Evolutionary conservation across 2,329 filamentous ascomycete genomes (phyloP), one percentile per base, ranked within the genome.

Genomic region (Ophiosphaerella korrae): DNA sequence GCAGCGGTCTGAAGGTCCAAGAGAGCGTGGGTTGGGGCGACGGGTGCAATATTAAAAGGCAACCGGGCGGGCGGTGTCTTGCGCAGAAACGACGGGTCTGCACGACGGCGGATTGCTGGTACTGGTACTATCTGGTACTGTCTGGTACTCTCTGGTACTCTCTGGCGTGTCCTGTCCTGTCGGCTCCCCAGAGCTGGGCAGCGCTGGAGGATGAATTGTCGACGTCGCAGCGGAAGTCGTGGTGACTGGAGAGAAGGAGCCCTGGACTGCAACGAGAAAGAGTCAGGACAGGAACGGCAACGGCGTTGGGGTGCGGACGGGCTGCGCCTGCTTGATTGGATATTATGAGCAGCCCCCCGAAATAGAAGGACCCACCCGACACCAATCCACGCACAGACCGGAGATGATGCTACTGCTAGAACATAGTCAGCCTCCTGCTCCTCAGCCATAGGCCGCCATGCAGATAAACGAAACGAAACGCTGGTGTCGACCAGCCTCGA

Each of bases 151-250:
- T 18, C 18, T 18, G 18, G 18, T 29, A 29, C 11, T 29, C 26
- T 11, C 11, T 29, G 26, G 7, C 26, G 26, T 29, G 26, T 29
- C 26, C 11, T 29, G 26, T 29, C 48, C 48, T 23, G 37, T 40
- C 42, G 23, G 50, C 50, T 52, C 53, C 44, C 55, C 45, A 45
- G 43, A 44, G 48, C 53, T 42, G 48, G 42, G 45, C 49, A 48
- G 56, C 50, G 41, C 48, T 48, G 53, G 48, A 45, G 31, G 24
- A 45, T 43, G 46, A 26, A 48, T 70, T 53, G 58, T 60, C 66
- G 66, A 70, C 67, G 63, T 66, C 64, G 63, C 65, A 64, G 62
- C 60, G 63, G 61, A 63, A 45, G 65, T 58, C 60, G 64, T 62
- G 58, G 54, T 52, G 50, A 52, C 47, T 53, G 47, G 42, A 49